These are phyloP conservation scores for Saussurea involucrata DNA, from an alignment of 129 eudicot genomes.

Conservation along the genomic window DNA sequence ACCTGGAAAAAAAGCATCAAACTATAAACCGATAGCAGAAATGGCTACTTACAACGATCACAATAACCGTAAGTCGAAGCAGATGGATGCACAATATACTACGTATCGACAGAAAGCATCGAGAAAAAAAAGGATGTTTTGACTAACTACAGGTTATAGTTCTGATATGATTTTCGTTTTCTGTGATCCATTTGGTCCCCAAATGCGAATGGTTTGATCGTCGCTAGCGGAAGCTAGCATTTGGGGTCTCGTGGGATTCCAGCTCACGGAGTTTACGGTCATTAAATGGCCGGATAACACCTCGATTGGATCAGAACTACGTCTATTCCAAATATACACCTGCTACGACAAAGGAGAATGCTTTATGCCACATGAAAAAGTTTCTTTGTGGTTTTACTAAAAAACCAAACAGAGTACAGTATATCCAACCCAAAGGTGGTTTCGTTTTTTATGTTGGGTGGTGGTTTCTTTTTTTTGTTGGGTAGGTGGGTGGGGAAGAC, in stretches of 20 bases:
- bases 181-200: conserved; percentile 67
- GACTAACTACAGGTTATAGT: conserved; percentile 11
- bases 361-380: background rate
- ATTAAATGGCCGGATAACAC: conserved; percentile 63
- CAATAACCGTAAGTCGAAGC: conserved; percentile 19
- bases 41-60: conserved; percentile 22
- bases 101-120: conserved; percentile 23
- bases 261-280: conserved; percentile 96
- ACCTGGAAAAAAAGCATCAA: background rate
- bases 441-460: no score
- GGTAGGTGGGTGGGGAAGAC: no score
- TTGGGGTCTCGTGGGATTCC: conserved; percentile 74
- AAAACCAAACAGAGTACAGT: background rate
- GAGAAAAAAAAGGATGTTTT: conserved; percentile 4
- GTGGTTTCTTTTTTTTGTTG: no score
- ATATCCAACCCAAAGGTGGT: no score
- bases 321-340: conserved; percentile 91
- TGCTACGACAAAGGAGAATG: conserved; percentile 17
- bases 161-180: conserved; percentile 13
- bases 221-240: conserved; percentile 97
- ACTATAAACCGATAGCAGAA: background rate
- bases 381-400: background rate
- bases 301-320: conserved; percentile 55
- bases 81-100: conserved; percentile 12
- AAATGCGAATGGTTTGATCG: conserved; percentile 89